Conservation (phyloP, 228 moss, liverwort and hornwort genomes). For the Sphagnum fallax region DNA sequence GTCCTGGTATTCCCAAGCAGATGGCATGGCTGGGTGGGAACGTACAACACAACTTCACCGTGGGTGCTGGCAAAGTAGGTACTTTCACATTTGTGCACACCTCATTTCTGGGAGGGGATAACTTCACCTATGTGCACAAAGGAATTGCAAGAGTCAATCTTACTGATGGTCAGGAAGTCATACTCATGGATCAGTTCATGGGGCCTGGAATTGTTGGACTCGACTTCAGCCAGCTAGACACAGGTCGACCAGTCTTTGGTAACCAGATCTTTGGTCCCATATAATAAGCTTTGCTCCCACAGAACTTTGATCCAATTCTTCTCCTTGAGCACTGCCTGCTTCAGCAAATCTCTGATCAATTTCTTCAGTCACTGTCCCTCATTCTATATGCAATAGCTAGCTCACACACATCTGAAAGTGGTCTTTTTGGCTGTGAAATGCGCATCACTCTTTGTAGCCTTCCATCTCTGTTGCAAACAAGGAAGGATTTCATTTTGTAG, state of each 20-base stretch:
- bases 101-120: too few species aligned
- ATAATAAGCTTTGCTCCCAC: not conserved
- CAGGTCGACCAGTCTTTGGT: not conserved
- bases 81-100: not conserved
- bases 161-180: not conserved
- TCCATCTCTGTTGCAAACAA: too few species aligned
- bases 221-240: not conserved
- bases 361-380: too few species aligned
- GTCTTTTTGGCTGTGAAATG: too few species aligned
- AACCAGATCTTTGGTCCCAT: not conserved
- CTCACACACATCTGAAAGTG: too few species aligned
- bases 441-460: too few species aligned
- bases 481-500: too few species aligned
- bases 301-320: too few species aligned
- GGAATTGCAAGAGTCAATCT: not conserved
- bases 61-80: not conserved
- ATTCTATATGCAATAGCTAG: too few species aligned
- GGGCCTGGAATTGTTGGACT: not conserved
- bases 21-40: not conserved
- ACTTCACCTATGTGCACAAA: not conserved
- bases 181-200: not conserved
- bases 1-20: not conserved
- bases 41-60: not conserved
- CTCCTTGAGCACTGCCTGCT: too few species aligned
- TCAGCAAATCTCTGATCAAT: too few species aligned